Base-by-base conservation (phyloP, 2,329 filamentous ascomycete genomes). In the Coniochaeta prunicola region DNA sequence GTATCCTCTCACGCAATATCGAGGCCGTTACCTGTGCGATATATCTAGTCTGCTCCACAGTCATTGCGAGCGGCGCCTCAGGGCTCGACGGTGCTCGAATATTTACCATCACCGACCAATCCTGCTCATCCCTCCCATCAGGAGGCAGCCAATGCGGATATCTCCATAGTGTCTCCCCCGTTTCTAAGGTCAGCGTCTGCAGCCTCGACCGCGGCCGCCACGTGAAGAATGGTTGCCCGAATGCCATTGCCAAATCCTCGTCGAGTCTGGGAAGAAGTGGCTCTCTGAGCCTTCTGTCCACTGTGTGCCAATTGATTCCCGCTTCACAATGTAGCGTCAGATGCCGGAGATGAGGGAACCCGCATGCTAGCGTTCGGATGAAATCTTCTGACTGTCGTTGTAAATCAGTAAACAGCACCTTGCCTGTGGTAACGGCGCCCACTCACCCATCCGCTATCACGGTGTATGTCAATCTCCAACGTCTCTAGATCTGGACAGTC, bases 391-490 rank as follows among this genome's bases (percentile, higher is more conserved):
- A 26, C 57, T 53, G 54, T 58, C 38, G 8, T 19, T 6, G 3
- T 5, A 8, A 48, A 13, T 48, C 28, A 48, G 42, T 12, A 48
- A 48, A 48, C 38, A 19, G 42, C 7, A 26, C 42, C 12, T 13
- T 26, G 19, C 4, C 5, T 8, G 15, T 26, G 5, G 42, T 26
- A 3, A 21, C 7, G 6, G 2, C 8, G 8, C 4, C 2, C 4
- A 26, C 19, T 48, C 19, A 48, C 42, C 42, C 42, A 48, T 45
- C 57, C 57, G n/a, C 34, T 28, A 33, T 55, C 50, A 15, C 57
- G 57, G 19, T 26, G 33, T 31, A 58, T 58, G 36, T 58, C 57
- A 30, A 58, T 55, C 34, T 58, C 57, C 33, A 58, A 28, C 21
- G n/a, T n/a, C 40, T 58, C 57, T 48, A 58, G 36, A 10, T 45